Base-by-base conservation (phyloP, 805 yeast genomes). In the Saccharomyces kudriavzevii region DNA sequence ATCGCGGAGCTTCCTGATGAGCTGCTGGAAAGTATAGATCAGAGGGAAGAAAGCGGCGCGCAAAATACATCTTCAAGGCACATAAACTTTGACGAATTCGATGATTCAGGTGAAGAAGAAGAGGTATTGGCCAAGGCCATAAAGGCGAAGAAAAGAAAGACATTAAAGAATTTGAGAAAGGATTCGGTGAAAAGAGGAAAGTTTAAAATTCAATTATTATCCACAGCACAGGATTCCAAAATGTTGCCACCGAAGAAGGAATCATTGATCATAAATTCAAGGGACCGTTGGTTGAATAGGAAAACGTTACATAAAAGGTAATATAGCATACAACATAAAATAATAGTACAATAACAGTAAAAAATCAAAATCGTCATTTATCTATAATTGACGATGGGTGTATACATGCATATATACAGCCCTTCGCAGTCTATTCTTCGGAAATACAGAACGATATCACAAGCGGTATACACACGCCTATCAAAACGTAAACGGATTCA, bases 1-100 rank as follows among this genome's bases (percentile, higher is more conserved):
- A 68, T 73, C 4, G 77, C 73, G 50, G 69, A 70, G 47, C 61
- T 77, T 35, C 76, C 79, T 1, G 66, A 62, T 28, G 76, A 73
- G 1, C 64, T 77, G 29, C 62, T 77, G 40, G 73, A 72, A 40
- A 56, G 66, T 2, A 58, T 67, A 20, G 68, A 63, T 11, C 55
- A 58, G 61, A 29, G 54, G 60, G 56, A 50, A 50, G 8, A 58
- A 58, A 29, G 52, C 27, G 20, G 49, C 55, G 11, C 65, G 11
- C 43, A 35, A 4, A 17, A 17, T 3, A 2, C 11, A 20, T 35
- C 43, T 35, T 35, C 73, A 14, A 68, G 53, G 50, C 75, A 70
- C 59, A 71, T 69, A 10, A 71, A 64, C 30, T 74, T 74, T 45
- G 60, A 67, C 45, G 70, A 70, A 10, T 54, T 55, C 3, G 69